Percentiles rank a stretch among this genome's conserved stretches.
phyloP scores from a whole-genome alignment of 2,329 filamentous ascomycete species.

The Colletotrichum tropicale region DNA sequence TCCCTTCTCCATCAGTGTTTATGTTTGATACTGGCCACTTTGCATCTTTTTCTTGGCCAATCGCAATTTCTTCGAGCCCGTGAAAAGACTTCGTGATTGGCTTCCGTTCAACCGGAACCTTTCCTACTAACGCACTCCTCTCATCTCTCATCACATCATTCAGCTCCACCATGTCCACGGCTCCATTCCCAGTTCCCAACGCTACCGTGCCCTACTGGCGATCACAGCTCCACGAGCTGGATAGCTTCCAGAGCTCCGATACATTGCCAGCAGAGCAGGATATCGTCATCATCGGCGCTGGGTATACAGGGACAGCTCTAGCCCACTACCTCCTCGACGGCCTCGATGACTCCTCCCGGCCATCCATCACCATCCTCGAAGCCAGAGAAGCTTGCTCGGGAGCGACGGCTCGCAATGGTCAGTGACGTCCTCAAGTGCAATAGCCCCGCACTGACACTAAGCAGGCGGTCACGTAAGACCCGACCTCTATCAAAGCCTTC shows the following conservation, averaged over 20 bases:
- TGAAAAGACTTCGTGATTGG: neutral
- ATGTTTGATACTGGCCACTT: neutral
- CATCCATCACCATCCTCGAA: slow-evolving; percentile 16
- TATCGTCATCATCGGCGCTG: slow-evolving; percentile 20
- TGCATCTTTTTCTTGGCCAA: neutral
- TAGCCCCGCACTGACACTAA: neutral
- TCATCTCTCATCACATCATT: neutral
- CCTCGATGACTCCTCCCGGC: neutral
- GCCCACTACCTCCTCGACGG: slow-evolving; percentile 4
- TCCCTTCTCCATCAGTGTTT: neutral
- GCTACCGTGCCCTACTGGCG: slow-evolving; percentile 14
- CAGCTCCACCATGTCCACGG: neutral
- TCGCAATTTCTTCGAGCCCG: neutral
- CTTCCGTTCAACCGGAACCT: neutral
- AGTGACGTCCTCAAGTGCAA: fast-evolving
- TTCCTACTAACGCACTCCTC: neutral
- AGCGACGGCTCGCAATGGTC: slow-evolving; percentile 19
- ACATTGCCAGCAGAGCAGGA: slow-evolving; percentile 10
- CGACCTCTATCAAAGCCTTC: slow-evolving; percentile 8
- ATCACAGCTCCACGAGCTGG: slow-evolving; percentile 2
- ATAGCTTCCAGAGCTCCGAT: slow-evolving; percentile 16
- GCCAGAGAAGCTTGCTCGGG: slow-evolving; percentile 19
- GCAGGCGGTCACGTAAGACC: slow-evolving; percentile 18
- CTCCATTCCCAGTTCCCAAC: neutral
- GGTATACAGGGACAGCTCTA: slow-evolving; percentile 8